These are phyloP conservation scores for Arabis alpina DNA, from an alignment of 345 rosid genomes.

Conservation along the genomic window DNA sequence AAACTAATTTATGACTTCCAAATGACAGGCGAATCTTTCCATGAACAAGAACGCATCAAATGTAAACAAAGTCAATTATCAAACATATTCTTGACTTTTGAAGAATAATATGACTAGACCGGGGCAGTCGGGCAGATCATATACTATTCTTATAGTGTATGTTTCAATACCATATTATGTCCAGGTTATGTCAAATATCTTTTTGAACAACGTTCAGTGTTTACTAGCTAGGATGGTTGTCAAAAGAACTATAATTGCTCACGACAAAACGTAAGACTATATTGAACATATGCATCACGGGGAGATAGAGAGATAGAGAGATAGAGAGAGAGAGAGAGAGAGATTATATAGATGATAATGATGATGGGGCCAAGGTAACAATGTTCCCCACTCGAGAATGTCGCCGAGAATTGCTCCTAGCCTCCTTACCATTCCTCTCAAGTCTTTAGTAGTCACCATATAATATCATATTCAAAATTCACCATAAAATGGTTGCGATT, in stretches of 20 bases:
- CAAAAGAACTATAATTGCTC: slow-evolving; percentile 39
- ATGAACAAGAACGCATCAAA: slow-evolving; percentile 12
- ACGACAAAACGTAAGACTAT: slow-evolving; percentile 27
- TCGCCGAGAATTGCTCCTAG: slow-evolving; percentile 36
- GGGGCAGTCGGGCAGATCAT: slow-evolving; percentile 2
- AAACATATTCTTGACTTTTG: slow-evolving; percentile 13
- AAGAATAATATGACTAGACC: slow-evolving; percentile 25
- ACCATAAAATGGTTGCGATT: no score
- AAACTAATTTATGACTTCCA: not conserved
- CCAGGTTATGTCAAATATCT: slow-evolving; percentile 9
- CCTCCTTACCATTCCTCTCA: slow-evolving; percentile 1
- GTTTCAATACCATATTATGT: not conserved
- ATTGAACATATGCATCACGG: slow-evolving; percentile 36
- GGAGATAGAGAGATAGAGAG: slow-evolving; percentile 13
- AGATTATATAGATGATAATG: slow-evolving; percentile 12
- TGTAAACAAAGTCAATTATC: slow-evolving; percentile 1
- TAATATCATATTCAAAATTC: not conserved
- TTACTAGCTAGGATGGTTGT: slow-evolving; percentile 18
- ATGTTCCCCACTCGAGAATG: slow-evolving; percentile 38
- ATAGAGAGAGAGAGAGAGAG: slow-evolving; percentile 11
- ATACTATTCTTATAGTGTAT: slow-evolving; percentile 15
- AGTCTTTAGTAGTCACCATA: not conserved
- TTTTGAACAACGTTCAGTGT: slow-evolving; percentile 11
- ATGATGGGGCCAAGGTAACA: slow-evolving; percentile 37
- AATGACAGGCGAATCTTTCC: slow-evolving; percentile 9